phyloP scores from a whole-genome alignment of 495 filamentous ascomycete genomes.

The Penicillium chermesinum region DNA sequence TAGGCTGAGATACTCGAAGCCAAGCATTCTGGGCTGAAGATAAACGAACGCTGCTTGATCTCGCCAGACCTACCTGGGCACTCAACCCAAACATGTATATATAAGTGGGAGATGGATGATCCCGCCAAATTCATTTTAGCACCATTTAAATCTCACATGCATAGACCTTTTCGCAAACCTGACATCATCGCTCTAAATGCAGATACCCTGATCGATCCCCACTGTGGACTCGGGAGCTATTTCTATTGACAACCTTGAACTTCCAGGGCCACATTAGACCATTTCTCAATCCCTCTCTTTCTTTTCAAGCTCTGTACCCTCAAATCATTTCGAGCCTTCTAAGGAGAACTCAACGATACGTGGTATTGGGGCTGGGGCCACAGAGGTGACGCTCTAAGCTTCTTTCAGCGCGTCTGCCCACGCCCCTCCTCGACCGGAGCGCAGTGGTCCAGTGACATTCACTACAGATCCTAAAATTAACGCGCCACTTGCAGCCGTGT shows the following conservation, averaged over 20 bases:
- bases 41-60: conserved; percentile 11
- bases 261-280: not conserved
- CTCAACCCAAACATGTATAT: conserved; percentile 1
- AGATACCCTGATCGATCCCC: not conserved
- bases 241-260: not conserved
- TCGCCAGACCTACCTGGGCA: conserved; percentile 14
- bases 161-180: not conserved
- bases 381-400: not conserved
- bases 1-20: conserved; percentile 8
- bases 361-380: not conserved
- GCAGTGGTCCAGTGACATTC: not conserved
- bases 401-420: not conserved
- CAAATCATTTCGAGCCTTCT: not conserved
- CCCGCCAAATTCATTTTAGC: not conserved
- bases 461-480: not conserved
- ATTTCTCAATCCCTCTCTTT: not conserved
- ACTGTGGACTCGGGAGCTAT: not conserved
- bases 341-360: too few species aligned
- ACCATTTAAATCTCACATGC: not conserved
- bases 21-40: conserved; percentile 27
- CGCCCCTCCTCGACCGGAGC: not conserved
- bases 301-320: conserved; percentile 2
- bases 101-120: conserved; percentile 3
- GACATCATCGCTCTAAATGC: not conserved
- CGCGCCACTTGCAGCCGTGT: not conserved